Evolutionary conservation across 78 protist genomes (phyloP).

Genomic region (Bigelowiella natans): DNA sequence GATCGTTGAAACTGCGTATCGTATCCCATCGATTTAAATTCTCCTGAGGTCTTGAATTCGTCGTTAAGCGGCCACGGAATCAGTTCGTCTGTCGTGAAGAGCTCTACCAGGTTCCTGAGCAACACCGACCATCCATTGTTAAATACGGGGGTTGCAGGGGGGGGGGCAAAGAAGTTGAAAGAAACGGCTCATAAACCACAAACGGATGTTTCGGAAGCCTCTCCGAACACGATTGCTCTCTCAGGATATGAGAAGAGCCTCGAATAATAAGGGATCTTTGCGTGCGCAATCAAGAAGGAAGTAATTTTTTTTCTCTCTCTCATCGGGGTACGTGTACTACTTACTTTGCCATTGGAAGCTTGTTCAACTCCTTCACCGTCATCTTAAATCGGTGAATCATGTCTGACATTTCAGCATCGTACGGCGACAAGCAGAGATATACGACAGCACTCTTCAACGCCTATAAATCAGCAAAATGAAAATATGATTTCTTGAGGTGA

Average conservation of each 20-base stretch:
- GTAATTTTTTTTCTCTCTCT: too few relatives aligned
- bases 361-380: neutral
- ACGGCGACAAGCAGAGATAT: slow-evolving; percentile 44
- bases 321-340: too few relatives aligned
- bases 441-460: slow-evolving; percentile 36
- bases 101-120: neutral
- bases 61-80: neutral
- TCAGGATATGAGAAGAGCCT: too few relatives aligned
- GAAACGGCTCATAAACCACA: too few relatives aligned
- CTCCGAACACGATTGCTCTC: too few relatives aligned
- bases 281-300: too few relatives aligned
- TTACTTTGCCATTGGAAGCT: neutral
- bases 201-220: too few relatives aligned
- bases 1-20: neutral
- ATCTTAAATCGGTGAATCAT: neutral
- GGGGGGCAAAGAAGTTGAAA: too few relatives aligned
- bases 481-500: neutral
- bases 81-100: slow-evolving; percentile 14
- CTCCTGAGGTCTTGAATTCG: neutral
- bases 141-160: too few relatives aligned
- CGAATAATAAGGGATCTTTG: too few relatives aligned
- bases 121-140: neutral
- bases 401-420: slow-evolving; percentile 37
- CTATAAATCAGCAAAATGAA: neutral
- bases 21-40: neutral